These are phyloP conservation scores for Plenodomus tracheiphilus DNA, from an alignment of 2,329 filamentous ascomycete species.

Conservation along the genomic window DNA sequence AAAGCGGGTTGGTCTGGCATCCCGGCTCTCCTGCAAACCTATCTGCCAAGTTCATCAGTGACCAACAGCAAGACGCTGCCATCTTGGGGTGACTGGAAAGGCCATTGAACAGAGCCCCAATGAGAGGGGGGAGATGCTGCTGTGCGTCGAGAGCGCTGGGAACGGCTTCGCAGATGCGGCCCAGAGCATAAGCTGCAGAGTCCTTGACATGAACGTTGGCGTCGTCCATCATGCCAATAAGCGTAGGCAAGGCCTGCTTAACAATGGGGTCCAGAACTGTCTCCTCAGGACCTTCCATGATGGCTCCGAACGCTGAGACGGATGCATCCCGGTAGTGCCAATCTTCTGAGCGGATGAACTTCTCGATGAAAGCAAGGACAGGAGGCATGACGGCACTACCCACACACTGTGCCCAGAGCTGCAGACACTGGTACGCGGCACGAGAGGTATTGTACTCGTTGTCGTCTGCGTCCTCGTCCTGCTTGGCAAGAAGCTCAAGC, in stretches of 20 bases:
- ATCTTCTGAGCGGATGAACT: slow-evolving; percentile 84
- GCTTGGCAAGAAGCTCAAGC: slow-evolving; percentile 85
- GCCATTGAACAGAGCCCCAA: slow-evolving; percentile 86
- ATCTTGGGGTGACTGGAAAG: slow-evolving; percentile 93
- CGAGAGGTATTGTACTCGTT: slow-evolving; percentile 97
- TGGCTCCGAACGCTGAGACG: slow-evolving; percentile 94
- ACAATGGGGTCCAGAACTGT: slow-evolving; percentile 90
- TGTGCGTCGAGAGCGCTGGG: slow-evolving; percentile 87
- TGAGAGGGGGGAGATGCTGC: slow-evolving; percentile 80
- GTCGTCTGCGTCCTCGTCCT: slow-evolving; percentile 94
- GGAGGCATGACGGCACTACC: slow-evolving; percentile 80
- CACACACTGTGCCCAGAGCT: slow-evolving; percentile 92
- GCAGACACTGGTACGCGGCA: slow-evolving; percentile 93
- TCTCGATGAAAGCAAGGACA: slow-evolving; percentile 89
- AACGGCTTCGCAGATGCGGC: slow-evolving; percentile 92
- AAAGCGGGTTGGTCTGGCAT: slow-evolving; percentile 78
- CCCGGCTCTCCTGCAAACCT: slow-evolving; percentile 88
- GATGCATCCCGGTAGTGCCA: slow-evolving; percentile 96
- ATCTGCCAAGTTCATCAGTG: slow-evolving; percentile 96
- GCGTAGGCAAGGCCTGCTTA: slow-evolving; percentile 88
- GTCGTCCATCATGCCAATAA: slow-evolving; percentile 93
- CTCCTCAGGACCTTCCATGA: slow-evolving; percentile 97
- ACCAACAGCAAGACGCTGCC: slow-evolving; percentile 98
- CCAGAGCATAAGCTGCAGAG: slow-evolving; percentile 92
- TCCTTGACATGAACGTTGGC: slow-evolving; percentile 87